These are phyloP conservation scores for Penicillium sp. DNA, from an alignment of 2,329 filamentous ascomycete species.

Conservation along the genomic window DNA sequence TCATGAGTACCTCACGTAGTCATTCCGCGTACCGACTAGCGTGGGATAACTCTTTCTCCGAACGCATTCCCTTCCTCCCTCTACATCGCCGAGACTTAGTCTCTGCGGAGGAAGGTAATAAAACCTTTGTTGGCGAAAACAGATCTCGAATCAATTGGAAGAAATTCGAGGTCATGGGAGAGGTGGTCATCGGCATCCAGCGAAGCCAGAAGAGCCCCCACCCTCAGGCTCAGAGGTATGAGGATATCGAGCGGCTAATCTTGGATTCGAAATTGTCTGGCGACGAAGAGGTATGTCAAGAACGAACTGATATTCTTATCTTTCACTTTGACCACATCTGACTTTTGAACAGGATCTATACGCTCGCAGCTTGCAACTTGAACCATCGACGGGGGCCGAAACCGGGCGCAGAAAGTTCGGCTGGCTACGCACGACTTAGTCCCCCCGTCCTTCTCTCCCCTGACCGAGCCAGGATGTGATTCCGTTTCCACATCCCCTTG, in stretches of 20 bases:
- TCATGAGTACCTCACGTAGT: slow-evolving; percentile 92
- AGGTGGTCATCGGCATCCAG: slow-evolving; percentile 87
- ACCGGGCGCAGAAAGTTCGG: slow-evolving; percentile 46
- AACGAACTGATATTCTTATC: slow-evolving; percentile 9
- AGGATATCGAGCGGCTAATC: slow-evolving; percentile 72
- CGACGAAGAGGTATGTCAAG: slow-evolving; percentile 76
- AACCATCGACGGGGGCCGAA: slow-evolving; percentile 47
- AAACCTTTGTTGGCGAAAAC: slow-evolving; percentile 76
- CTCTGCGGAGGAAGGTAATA: slow-evolving; percentile 87
- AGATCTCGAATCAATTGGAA: slow-evolving; percentile 89
- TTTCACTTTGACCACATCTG: background rate
- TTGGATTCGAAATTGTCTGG: slow-evolving; percentile 78
- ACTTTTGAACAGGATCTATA: slow-evolving; percentile 54
- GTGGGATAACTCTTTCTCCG: slow-evolving; percentile 91
- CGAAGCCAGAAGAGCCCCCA: slow-evolving; percentile 87
- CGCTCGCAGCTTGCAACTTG: slow-evolving; percentile 58
- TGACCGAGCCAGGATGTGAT: background rate
- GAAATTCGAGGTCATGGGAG: slow-evolving; percentile 95
- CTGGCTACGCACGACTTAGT: slow-evolving; percentile 41
- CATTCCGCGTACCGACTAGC: slow-evolving; percentile 95
- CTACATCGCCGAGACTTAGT: slow-evolving; percentile 87
- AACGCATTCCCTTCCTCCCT: slow-evolving; percentile 91
- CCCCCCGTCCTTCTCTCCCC: background rate
- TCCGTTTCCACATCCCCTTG: background rate
- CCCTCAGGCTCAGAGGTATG: slow-evolving; percentile 67